Percentiles rank a stretch among this genome's conserved stretches.
phyloP scores from a whole-genome alignment of 2,329 filamentous ascomycete species.

The Cytospora mali region DNA sequence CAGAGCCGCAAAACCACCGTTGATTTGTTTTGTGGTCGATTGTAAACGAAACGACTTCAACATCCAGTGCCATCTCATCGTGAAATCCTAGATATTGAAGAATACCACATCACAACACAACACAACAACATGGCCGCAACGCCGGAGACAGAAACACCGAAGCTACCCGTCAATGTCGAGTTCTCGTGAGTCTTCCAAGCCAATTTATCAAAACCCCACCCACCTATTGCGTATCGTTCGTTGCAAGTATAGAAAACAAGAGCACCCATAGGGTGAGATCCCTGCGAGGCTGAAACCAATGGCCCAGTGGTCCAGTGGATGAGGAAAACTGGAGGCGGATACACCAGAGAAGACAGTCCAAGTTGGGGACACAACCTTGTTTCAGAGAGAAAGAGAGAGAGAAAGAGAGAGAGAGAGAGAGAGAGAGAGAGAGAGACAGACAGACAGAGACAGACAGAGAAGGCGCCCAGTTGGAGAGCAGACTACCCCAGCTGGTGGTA shows the following conservation, averaged over 20 bases:
- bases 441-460: no score
- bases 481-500: no score
- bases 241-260: background rate
- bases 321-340: background rate
- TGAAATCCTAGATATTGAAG: no score
- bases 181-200: conserved; percentile 49
- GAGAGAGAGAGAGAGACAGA: no score
- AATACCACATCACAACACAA: no score
- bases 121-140: conserved; percentile 15
- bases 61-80: background rate
- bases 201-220: background rate
- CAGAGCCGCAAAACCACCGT: conserved; percentile 23
- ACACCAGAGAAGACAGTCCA: background rate
- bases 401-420: no score
- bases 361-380: no score
- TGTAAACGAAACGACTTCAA: conserved; percentile 3
- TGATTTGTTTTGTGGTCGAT: background rate
- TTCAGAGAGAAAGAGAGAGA: no score
- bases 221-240: background rate
- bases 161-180: conserved; percentile 62
- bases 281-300: background rate
- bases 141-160: conserved; percentile 29
- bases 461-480: background rate
- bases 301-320: background rate
- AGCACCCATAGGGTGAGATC: background rate